Evolutionary conservation across 2,329 filamentous ascomycete genomes (phyloP), one percentile per base, ranked within the genome.

Genomic region (Apiospora kogelbergensis): DNA sequence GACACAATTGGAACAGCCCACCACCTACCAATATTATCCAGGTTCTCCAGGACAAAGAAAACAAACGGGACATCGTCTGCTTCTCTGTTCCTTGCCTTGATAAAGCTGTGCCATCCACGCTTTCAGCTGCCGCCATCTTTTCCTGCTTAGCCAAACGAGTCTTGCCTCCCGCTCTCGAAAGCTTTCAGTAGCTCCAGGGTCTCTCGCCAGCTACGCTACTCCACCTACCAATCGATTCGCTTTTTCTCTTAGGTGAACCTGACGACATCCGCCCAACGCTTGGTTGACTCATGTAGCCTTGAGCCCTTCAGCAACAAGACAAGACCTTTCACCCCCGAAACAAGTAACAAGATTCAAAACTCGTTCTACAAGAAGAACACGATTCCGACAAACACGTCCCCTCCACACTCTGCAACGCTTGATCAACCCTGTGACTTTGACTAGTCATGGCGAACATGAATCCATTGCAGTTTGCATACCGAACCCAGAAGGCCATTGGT

Each of bases 401-500:
- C 41, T 48, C 65, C 65, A 66, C 65, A 66, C 26, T 40, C 65
- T 66, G 65, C 65, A 66, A 46, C 44, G 65, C 65, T 53, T 40
- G 65, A 66, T 67, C 53, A 63, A 57, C 40, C 75, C 90, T 92
- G 92, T 94, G 91, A 87, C 92, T 94, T 94, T 94, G 80, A 90
- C 89, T 94, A 94, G 93, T 90, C 89, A 98, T 97, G 94, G 93
- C 93, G 81, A 91, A 87, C 86, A 33, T 60, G 53, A 60, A 60
- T 60, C 90, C 93, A 79, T 92, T 95, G 84, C 95, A 98, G 90
- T 93, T 98, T 90, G 93, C 94, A 83, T 97, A 93, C 88, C 94
- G 96, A 84, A 98, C 96, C 82, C 92, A 95, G 84, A 98, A 98
- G 90, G 91, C 91, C 82, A 95, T 99, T 85, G 95, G 95, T 78